Evolutionary conservation across 768 basidiomycete species (phyloP).

Genomic region (Suillus occidentalis): DNA sequence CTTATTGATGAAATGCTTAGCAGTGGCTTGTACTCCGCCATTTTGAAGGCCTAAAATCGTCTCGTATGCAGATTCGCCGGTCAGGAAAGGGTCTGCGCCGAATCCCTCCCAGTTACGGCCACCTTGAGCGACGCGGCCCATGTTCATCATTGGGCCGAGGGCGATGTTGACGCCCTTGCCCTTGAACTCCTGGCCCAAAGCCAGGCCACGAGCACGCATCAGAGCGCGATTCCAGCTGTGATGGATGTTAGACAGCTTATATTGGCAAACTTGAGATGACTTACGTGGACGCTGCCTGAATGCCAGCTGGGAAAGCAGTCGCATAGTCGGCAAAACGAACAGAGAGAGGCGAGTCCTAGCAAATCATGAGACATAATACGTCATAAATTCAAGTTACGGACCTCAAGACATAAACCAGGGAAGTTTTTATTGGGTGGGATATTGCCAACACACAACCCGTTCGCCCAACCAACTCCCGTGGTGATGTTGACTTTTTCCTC

Average conservation of each 20-base stretch:
- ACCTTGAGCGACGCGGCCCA: slow-evolving; percentile 67
- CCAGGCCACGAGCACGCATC: slow-evolving; percentile 61
- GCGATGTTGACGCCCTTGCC: slow-evolving; percentile 60
- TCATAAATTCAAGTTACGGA: slow-evolving; percentile 17
- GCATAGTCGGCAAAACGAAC: slow-evolving; percentile 42
- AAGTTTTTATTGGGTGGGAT: slow-evolving; percentile 44
- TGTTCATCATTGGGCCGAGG: slow-evolving; percentile 70
- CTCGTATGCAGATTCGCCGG: slow-evolving; percentile 72
- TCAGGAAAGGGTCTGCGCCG: slow-evolving; percentile 79
- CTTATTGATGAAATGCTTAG: slow-evolving; percentile 77
- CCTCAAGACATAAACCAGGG: slow-evolving; percentile 67
- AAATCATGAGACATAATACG: not conserved
- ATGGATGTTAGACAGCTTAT: slow-evolving; percentile 17
- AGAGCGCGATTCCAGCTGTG: slow-evolving; percentile 58
- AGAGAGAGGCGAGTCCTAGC: slow-evolving; percentile 36
- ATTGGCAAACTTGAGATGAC: slow-evolving; percentile 28
- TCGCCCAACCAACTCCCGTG: slow-evolving; percentile 25
- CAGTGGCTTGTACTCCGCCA: slow-evolving; percentile 74
- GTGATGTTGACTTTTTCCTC: slow-evolving; percentile 27
- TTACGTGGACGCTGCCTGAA: slow-evolving; percentile 52
- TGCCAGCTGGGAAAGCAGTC: slow-evolving; percentile 54
- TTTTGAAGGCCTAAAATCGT: slow-evolving; percentile 77
- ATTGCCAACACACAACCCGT: slow-evolving; percentile 65
- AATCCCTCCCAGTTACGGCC: slow-evolving; percentile 91
- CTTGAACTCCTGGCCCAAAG: slow-evolving; percentile 67